Conservation (phyloP, 805 yeast genomes). For the Starmerella powellii region DNA sequence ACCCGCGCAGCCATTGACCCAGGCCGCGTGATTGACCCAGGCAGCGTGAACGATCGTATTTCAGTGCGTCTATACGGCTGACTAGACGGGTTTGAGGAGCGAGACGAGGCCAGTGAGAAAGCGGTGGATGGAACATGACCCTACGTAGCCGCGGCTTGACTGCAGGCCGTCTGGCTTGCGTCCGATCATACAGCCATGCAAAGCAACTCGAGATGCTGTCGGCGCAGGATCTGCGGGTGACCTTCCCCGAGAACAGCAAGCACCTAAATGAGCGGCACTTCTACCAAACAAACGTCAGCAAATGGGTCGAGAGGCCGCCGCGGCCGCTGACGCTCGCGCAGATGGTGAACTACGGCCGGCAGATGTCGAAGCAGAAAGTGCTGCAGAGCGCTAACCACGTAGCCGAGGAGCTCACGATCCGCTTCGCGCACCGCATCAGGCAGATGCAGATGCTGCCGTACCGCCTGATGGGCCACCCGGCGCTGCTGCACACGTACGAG, state of each 20-base stretch:
- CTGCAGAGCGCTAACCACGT: constrained; percentile 81
- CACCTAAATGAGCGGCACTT: constrained; percentile 56
- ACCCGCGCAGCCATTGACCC: too few relatives aligned
- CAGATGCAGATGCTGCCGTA: constrained; percentile 76
- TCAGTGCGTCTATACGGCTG: too few relatives aligned
- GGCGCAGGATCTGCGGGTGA: constrained; percentile 11
- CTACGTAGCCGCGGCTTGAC: too few relatives aligned
- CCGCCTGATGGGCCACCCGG: constrained; percentile 72
- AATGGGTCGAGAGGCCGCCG: constrained; percentile 54
- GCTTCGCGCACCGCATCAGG: constrained; percentile 68
- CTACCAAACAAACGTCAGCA: constrained; percentile 60
- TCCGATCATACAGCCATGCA: too few relatives aligned
- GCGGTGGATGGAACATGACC: too few relatives aligned
- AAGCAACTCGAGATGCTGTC: constrained; percentile 7
- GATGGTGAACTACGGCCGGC: constrained; percentile 77
- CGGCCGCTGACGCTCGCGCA: constrained; percentile 87
- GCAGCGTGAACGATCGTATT: too few relatives aligned
- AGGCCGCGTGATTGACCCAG: too few relatives aligned
- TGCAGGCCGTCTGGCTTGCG: neutral
- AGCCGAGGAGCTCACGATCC: constrained; percentile 66
- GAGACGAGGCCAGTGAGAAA: too few relatives aligned
- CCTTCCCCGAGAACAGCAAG: constrained; percentile 13
- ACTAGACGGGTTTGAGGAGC: too few relatives aligned
- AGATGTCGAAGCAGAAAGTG: constrained; percentile 62
- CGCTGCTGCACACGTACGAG: constrained; percentile 77